A percentile compares a stretch with the other conserved stretches of the same genome.
Conservation (phyloP, 1,139 yeast genomes). For the Debaryomycetaceae sp. region DNA sequence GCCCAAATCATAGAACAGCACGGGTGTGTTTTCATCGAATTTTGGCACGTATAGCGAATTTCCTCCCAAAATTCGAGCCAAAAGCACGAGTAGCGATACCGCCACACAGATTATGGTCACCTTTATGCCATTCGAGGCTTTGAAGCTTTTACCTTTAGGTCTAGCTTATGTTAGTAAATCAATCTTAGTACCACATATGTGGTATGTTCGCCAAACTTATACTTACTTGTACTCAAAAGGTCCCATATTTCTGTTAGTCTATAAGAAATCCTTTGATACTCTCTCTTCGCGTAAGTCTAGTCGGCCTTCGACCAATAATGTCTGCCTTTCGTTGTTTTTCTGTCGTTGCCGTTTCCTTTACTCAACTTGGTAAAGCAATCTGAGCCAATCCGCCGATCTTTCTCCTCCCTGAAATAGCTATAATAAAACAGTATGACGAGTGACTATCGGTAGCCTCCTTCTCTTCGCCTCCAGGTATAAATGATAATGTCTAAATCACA, state of each 20-base stretch:
- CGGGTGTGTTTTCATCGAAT: conserved; percentile 19
- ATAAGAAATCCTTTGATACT: no score
- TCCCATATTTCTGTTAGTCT: background rate
- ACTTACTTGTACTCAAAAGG: background rate
- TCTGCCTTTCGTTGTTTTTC: no score
- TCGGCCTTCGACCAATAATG: no score
- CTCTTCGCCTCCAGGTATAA: no score
- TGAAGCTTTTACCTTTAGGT: background rate
- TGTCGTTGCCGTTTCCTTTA: no score
- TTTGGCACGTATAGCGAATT: conserved; percentile 21
- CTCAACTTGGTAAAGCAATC: no score
- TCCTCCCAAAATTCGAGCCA: background rate
- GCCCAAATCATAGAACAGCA: conserved; percentile 44
- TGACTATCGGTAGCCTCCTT: no score
- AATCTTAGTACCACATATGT: background rate
- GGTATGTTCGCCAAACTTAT: background rate
- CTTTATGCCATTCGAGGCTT: background rate
- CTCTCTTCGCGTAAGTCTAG: no score
- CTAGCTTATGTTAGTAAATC: background rate
- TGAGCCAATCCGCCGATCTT: no score
- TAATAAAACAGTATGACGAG: no score
- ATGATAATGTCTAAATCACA: no score
- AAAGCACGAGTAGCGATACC: background rate
- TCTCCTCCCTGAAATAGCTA: no score
- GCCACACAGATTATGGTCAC: background rate